A percentile compares a stretch with the other conserved stretches of the same genome.
Evolutionary conservation across 2,329 filamentous ascomycete species (phyloP).

Genomic region (Hymenoscyphus infarciens): DNA sequence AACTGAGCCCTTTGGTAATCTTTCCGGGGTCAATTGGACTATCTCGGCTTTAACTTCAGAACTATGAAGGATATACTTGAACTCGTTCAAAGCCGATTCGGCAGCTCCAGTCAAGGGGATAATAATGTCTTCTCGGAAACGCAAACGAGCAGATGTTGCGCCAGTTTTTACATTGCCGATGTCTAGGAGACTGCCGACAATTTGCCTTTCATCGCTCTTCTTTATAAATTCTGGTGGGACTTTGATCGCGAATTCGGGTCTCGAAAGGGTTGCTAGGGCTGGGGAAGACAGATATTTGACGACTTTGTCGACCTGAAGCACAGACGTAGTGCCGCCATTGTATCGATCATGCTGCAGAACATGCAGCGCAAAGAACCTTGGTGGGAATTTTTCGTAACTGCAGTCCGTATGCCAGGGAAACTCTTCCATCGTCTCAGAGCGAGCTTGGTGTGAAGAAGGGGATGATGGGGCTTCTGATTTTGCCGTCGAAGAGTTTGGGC

Average conservation of each 20-base stretch:
- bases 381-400: constrained; percentile 29
- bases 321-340: constrained; percentile 28
- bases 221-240: constrained; percentile 38
- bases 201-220: constrained; percentile 14
- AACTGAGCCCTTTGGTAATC: constrained; percentile 33
- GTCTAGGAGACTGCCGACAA: constrained; percentile 28
- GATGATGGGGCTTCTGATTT: neutral
- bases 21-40: constrained; percentile 27
- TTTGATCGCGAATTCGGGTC: constrained; percentile 24
- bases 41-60: constrained; percentile 14
- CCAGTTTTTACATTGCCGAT: constrained; percentile 14
- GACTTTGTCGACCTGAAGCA: constrained; percentile 24
- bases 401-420: constrained; percentile 37
- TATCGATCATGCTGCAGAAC: constrained; percentile 28
- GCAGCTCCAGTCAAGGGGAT: constrained; percentile 30
- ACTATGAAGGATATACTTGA: constrained; percentile 28
- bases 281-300: constrained; percentile 20
- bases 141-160: neutral
- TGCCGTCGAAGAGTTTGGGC: constrained; percentile 20
- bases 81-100: constrained; percentile 30
- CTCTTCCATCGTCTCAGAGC: constrained; percentile 30
- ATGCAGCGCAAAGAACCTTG: constrained; percentile 32
- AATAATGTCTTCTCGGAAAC: constrained; percentile 35
- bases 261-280: constrained; percentile 18
- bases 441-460: constrained; percentile 18